Conservation (phyloP, 2,329 filamentous ascomycete genomes). For the Fragosphaeria purpurea region DNA sequence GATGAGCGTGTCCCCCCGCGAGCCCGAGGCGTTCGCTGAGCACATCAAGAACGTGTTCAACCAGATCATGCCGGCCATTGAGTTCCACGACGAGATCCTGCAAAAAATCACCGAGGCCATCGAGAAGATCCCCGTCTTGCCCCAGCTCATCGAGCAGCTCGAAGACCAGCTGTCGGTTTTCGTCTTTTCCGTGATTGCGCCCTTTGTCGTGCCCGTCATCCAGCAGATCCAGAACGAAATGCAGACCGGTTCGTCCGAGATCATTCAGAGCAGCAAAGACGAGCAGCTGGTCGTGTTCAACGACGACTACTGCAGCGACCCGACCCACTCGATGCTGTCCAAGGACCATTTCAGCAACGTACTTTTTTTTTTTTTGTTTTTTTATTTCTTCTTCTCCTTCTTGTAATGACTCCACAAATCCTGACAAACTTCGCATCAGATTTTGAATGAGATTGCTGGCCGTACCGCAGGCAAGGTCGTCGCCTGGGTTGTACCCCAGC, state of each 20-base stretch:
- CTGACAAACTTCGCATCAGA: constrained; percentile 9
- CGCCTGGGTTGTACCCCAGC: constrained; percentile 77
- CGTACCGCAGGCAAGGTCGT: constrained; percentile 70
- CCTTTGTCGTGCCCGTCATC: constrained; percentile 78
- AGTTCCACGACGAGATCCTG: constrained; percentile 86
- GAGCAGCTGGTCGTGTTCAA: constrained; percentile 83
- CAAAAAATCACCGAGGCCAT: constrained; percentile 67
- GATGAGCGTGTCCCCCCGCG: constrained; percentile 61
- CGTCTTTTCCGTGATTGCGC: constrained; percentile 84
- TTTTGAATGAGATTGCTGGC: constrained; percentile 82
- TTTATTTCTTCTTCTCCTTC: no score
- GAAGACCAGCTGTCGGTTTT: constrained; percentile 83
- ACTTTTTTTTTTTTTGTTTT: constrained; percentile 21
- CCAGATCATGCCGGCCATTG: constrained; percentile 80
- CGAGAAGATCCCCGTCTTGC: constrained; percentile 75
- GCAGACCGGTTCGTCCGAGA: constrained; percentile 72
- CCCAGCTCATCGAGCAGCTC: constrained; percentile 75
- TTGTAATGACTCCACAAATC: no score
- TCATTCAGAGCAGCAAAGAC: constrained; percentile 73
- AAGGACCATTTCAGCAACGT: constrained; percentile 92
- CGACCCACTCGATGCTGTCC: constrained; percentile 90
- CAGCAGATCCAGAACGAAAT: constrained; percentile 80
- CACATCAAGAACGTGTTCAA: constrained; percentile 63
- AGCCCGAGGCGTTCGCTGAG: constrained; percentile 75
- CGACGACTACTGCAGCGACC: constrained; percentile 65